A percentile compares a stretch with the other conserved stretches of the same genome.
Conservation (phyloP, 257 asterid species). For the Rubia yunnanensis region DNA sequence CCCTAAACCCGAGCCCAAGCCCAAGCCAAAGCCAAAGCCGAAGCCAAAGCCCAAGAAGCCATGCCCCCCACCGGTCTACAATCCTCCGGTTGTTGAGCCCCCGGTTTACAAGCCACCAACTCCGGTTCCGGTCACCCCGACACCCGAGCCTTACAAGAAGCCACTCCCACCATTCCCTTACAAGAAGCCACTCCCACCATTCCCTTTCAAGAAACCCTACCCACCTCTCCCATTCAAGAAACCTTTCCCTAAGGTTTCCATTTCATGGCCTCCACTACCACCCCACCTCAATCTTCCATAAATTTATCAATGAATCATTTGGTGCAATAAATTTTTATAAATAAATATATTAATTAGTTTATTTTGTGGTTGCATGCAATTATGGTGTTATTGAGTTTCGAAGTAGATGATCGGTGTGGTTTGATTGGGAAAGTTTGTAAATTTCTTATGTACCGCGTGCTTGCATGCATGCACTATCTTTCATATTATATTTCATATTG, state of each 20-base stretch:
- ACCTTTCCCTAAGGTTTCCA: slow-evolving; percentile 38
- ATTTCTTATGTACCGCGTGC: slow-evolving; percentile 4
- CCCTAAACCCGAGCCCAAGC: background rate
- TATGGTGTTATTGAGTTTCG: background rate
- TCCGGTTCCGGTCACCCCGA: background rate
- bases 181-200: slow-evolving; percentile 21
- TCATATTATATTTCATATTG: background rate
- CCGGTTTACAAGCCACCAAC: background rate
- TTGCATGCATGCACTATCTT: slow-evolving; percentile 1
- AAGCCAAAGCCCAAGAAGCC: too few species aligned
- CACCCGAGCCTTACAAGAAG: slow-evolving; percentile 1
- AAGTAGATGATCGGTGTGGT: slow-evolving; percentile 1
- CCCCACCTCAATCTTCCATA: slow-evolving; percentile 26
- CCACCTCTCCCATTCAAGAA: slow-evolving; percentile 36
- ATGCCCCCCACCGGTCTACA: too few species aligned
- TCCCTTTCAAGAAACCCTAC: slow-evolving; percentile 21
- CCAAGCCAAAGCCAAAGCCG: background rate
- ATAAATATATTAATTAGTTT: slow-evolving; percentile 1
- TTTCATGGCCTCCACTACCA: slow-evolving; percentile 50
- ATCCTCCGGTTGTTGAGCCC: too few species aligned
- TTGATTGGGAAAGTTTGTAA: slow-evolving; percentile 6
- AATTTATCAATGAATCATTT: background rate
- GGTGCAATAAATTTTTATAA: background rate
- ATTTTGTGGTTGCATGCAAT: slow-evolving; percentile 3
- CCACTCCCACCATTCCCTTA: slow-evolving; percentile 4